Evolutionary conservation across 129 eudicot genomes (phyloP).

Genomic region (Flaveria trinervia): DNA sequence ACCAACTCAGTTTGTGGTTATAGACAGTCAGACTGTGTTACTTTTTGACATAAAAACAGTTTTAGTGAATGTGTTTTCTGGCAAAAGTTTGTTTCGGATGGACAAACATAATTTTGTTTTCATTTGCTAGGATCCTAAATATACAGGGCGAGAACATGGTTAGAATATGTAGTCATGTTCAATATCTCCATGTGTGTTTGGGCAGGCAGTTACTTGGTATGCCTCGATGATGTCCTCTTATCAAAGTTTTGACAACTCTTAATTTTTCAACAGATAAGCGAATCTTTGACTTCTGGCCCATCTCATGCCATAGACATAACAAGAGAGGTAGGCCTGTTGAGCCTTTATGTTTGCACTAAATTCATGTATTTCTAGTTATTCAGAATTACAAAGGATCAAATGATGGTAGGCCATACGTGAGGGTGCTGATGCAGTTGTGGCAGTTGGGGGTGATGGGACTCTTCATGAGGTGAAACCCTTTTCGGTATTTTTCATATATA

Average conservation of each 20-base stretch:
- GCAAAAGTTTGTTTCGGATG: conserved; percentile 7
- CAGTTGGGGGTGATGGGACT: conserved; percentile 99
- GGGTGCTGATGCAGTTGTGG: conserved; percentile 97
- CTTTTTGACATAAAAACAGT: not conserved
- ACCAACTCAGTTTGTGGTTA: not conserved
- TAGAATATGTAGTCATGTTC: conserved; percentile 24
- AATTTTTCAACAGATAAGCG: conserved; percentile 62
- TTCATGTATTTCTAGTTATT: conserved; percentile 19
- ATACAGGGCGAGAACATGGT: not conserved
- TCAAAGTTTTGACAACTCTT: conserved; percentile 21
- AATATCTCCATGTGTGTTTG: conserved; percentile 10
- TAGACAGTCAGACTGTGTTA: conserved; percentile 1
- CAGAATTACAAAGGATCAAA: conserved; percentile 17
- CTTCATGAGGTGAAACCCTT: conserved; percentile 75
- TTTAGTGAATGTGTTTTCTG: not conserved
- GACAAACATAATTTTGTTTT: conserved; percentile 7
- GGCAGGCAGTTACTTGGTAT: conserved; percentile 12
- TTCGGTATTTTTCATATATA: conserved; percentile 1
- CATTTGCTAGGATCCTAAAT: not conserved
- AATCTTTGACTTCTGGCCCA: conserved; percentile 92
- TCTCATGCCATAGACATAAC: conserved; percentile 91
- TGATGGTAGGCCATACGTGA: conserved; percentile 81
- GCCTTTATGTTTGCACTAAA: conserved; percentile 20
- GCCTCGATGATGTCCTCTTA: conserved; percentile 20
- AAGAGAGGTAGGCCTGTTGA: conserved; percentile 69